A percentile compares a stretch with the other conserved stretches of the same genome.
phyloP scores from a whole-genome alignment of 441 rosid genomes.

The Gossypium schwendimanii region DNA sequence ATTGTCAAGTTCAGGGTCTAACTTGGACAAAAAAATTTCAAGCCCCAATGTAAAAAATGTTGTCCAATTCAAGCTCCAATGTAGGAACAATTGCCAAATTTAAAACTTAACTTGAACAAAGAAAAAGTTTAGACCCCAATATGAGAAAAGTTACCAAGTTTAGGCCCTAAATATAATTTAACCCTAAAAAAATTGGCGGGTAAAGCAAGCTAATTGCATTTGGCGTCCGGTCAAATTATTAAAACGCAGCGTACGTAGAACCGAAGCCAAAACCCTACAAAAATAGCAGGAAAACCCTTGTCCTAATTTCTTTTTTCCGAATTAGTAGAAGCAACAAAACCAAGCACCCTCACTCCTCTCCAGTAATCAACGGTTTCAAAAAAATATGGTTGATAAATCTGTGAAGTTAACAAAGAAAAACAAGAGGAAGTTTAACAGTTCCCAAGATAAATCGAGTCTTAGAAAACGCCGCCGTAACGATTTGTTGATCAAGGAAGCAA shows the following conservation, averaged over 20 bases:
- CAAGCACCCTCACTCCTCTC: not conserved
- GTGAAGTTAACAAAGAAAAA: conserved; percentile 22
- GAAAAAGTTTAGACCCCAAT: not conserved
- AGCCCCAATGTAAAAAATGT: not conserved
- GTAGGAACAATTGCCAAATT: not conserved
- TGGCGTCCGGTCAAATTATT: not conserved
- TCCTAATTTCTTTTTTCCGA: not conserved
- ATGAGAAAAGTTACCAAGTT: too few relatives aligned
- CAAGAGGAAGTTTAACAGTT: conserved; percentile 32
- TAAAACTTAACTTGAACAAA: not conserved
- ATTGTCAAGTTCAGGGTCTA: too few relatives aligned
- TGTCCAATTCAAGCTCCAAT: not conserved
- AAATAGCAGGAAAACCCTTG: not conserved
- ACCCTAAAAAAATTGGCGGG: not conserved
- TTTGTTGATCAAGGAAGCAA: conserved; percentile 23
- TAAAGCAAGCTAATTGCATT: not conserved
- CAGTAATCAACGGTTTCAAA: not conserved
- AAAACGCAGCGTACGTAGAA: not conserved
- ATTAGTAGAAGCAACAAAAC: not conserved
- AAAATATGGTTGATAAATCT: conserved; percentile 28
- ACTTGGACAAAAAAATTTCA: not conserved
- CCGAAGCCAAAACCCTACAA: conserved; percentile 12
- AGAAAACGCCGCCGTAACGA: conserved; percentile 21
- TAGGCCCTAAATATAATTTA: too few relatives aligned
- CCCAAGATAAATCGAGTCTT: conserved; percentile 18